Base-by-base conservation (phyloP, 768 basidiomycete species). In the Xerocomellus dryophilus region DNA sequence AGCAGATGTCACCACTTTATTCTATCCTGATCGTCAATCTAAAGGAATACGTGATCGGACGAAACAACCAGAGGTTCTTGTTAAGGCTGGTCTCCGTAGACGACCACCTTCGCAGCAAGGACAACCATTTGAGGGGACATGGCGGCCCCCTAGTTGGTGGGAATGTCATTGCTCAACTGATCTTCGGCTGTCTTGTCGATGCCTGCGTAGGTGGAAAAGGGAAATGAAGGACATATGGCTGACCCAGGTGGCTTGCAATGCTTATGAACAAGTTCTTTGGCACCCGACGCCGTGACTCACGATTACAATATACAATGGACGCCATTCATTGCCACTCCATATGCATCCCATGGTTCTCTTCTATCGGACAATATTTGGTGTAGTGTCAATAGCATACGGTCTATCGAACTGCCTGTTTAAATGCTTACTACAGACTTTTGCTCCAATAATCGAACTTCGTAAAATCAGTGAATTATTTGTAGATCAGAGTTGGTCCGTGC, bases 201-300 rank as follows among this genome's bases (percentile, higher is more conserved):
- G 63, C 54, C 29, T 73, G 64, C 64, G 64, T 56, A 57, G 65
- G 56, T 64, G 78, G 77, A 51, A 66, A 69, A 61, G 73, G 53
- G 71, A 76, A 58, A 76, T 71, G 61, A 74, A 77, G 41, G 69
- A 62, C n/a, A 60, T 69, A 32, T 84, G 82, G 81, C 59, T 83
- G 46, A 68, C 71, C 47, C 62, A 55, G 41, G 74, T 84, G 18
- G 73, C 74, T 21, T 83, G 82, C 56, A 70, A 75, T 49, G 57
- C 64, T 41, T 81, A 74, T 60, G 79, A 82, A 52, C 68, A 62
- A 25, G 50, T 20, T 15, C 31, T 31, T 32, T 66, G 48, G 66
- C 31, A 20, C 20, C 41, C 36, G 29, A 10, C 38, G 23, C 31
- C 5, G 0, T 39, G n/a, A n/a, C n/a, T n/a, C 38, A 31, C 20